Evolutionary conservation across 2,329 filamentous ascomycete species (phyloP), one percentile per base, ranked within the genome.

Genomic region (Colletotrichum sp.): DNA sequence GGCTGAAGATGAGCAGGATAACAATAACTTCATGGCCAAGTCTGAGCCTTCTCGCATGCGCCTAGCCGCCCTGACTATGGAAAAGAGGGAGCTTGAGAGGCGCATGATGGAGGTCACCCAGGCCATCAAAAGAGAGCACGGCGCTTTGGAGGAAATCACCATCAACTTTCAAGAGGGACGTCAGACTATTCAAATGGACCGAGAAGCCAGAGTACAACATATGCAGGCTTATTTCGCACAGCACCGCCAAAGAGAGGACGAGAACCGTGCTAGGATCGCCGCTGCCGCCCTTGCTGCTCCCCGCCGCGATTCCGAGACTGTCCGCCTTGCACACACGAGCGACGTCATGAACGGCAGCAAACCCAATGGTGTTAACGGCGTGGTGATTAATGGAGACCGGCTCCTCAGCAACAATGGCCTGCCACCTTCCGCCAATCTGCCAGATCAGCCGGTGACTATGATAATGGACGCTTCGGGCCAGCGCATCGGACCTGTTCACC

Each of bases 381-480:
- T 34, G 18, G 36, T 13, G 33, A 31, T 29, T 7, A 72, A 72
- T 27, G 62, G 62, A 51, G 55, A 67, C 9, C 68, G 51, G 31
- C 21, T 24, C 33, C 21, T 31, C 33, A 51, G 29, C 15, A 36
- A 59, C 3, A 16, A 21, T 8, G 54, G 16, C 8, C 55, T 27
- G 13, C 31, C 62, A 4, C 58, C 69, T 51, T 9, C 54, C 38
- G 4, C 27, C 13, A 33, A n/a, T n/a, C 36, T 12, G 8, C n/a
- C 36, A 7, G 57, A 69, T 2, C 36, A 70, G 27, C 24, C 66
- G 16, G 24, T 73, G 27, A 66, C 72, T 6, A 57, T 72, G 5
- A 80, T 88, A 3, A 75, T 82, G 24, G 82, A 84, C 70, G 78
- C 81, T 0, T 80, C 83, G 5, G 85, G 84, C n/a, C 78, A 79